These are phyloP conservation scores for Psilocybe cubensis DNA, from an alignment of 768 basidiomycete species.

Conservation along the genomic window DNA sequence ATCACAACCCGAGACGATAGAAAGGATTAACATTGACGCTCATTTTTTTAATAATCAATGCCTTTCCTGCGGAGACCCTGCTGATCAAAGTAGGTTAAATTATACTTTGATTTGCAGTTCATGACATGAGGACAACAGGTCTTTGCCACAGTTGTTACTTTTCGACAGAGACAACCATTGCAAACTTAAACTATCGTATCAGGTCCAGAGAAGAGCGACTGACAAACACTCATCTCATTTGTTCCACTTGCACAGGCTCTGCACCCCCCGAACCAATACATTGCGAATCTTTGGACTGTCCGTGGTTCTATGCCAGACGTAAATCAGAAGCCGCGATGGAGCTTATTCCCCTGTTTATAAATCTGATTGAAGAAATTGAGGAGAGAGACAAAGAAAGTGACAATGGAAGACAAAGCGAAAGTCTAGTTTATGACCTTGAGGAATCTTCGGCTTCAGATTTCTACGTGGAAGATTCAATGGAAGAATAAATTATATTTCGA, in stretches of 20 bases:
- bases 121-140: slow-evolving; percentile 34
- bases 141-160: slow-evolving; percentile 68
- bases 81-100: slow-evolving; percentile 52
- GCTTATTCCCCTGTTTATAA: slow-evolving; percentile 35
- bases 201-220: slow-evolving; percentile 59
- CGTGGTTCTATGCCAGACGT: slow-evolving; percentile 76
- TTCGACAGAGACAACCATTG: slow-evolving; percentile 56
- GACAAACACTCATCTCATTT: slow-evolving; percentile 65
- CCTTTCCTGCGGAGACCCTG: slow-evolving; percentile 61
- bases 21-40: slow-evolving; percentile 64
- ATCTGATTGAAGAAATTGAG: slow-evolving; percentile 39
- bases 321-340: slow-evolving; percentile 52
- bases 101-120: background rate
- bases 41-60: slow-evolving; percentile 78
- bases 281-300: slow-evolving; percentile 89
- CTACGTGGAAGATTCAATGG: background rate
- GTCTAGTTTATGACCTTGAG: background rate
- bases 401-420: slow-evolving; percentile 14
- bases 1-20: slow-evolving; percentile 25
- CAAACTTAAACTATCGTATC: slow-evolving; percentile 57
- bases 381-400: slow-evolving; percentile 13
- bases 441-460: background rate
- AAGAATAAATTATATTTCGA: slow-evolving; percentile 5
- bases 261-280: slow-evolving; percentile 60
- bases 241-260: slow-evolving; percentile 67